Evolutionary conservation across 1,139 yeast species (phyloP), one percentile per base, ranked within the genome.

Genomic region (Saccharomyces hybrid): DNA sequence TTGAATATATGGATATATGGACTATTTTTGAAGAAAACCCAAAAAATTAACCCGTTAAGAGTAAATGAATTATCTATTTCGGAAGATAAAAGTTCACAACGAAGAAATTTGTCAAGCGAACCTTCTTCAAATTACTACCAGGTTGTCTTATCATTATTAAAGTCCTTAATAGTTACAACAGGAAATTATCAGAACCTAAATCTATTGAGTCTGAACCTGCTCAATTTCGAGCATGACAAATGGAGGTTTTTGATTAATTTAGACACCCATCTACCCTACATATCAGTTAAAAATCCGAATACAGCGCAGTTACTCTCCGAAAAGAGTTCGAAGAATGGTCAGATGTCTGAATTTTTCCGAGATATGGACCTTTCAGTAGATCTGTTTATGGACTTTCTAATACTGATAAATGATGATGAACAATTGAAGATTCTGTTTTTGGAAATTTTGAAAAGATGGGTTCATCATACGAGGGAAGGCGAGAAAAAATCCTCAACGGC

Each of bases 1-100:
- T 78, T 42, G 58, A 77, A 48, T 66, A 78, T 88, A 23, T 89
- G 96, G 96, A 74, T 80, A 1, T 83, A 85, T 62, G 72, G 77
- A 42, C 69, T 80, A 31, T 86, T 79, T 64, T 72, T 83, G 52
- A 73, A 72, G 48, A 71, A 70, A 31, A 61, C 72, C 9, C 71
- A 76, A 49, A 78, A 73, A 9, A 20, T 61, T 9, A 55, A 59
- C 38, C 66, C 75, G 73, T 8, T 68, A 59, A 51, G 54, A 51
- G 51, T 54, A 9, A 50, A 57, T 41, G 49, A 56, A 50, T 27
- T 50, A n/a, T 32, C 38, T 9, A 32, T 32, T 13, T 32, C 38
- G 38, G 20, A 32, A 13, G 38, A 47, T 28, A 26, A 47, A 47
- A 26, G 14, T 26, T 13, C n/a, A 26, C 13, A 26, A 23, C 11